Base-by-base conservation (phyloP, 805 yeast species). In the Sugiyamaella marilandica region DNA sequence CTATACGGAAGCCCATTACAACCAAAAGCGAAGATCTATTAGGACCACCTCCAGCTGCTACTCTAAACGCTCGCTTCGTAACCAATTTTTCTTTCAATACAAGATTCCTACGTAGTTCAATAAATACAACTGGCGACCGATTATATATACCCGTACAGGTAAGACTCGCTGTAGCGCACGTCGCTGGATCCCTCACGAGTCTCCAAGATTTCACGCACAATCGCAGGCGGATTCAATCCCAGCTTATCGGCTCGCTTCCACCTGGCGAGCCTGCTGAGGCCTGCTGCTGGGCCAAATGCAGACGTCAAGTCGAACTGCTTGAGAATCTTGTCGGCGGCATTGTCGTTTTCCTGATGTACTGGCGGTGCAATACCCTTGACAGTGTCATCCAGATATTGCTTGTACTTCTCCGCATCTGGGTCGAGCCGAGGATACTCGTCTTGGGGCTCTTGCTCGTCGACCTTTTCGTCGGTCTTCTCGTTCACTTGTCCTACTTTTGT, bases 261-360 rank as follows among this genome's bases (percentile, higher is more conserved):
- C 18, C 76, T 59, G 35, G 69, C 63, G 16, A 72, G 52, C 26
- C 76, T 54, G 1, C 70, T 60, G 41, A 72, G 50, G 1, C 77
- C 76, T 7, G 62, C 64, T n/a, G 65, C 59, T 1, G 76, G 76
- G 1, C 76, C 76, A 51, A 63, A 72, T 16, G 55, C 57, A 1
- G 63, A 41, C 2, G 60, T 57, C 49, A 69, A 47, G 44, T 72
- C 76, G 52, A 72, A 72, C 14, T 59, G 60, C 33, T 58, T 60
- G 24, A 72, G 61, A 35, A 73, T 49, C 44, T 62, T 60, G 18
- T 68, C 70, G 10, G 63, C 66, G 0, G 54, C 45, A 34, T 59
- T 44, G n/a, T 61, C 35, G 2, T 61, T 61, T 10, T 66, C 61
- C 34, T 62, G 68, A 53, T 71, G 74, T 21, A 68, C 63, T 48